These are phyloP conservation scores for Calvatia gigantea DNA, from an alignment of 768 basidiomycete species.

Conservation along the genomic window DNA sequence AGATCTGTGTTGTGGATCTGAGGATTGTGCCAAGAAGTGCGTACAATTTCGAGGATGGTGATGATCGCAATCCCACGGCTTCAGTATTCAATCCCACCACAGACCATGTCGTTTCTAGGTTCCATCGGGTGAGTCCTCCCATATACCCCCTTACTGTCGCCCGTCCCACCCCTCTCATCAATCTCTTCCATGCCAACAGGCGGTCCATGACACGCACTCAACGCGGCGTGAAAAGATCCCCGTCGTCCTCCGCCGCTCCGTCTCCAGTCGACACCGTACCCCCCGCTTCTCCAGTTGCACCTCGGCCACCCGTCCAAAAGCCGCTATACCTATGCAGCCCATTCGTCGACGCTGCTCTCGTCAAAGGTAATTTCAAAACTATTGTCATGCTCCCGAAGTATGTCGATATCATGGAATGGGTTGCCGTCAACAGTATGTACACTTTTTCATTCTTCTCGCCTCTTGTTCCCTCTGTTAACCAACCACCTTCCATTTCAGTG, in stretches of 20 bases:
- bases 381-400: slow-evolving; percentile 95
- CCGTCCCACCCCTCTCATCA: not conserved
- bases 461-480: not conserved
- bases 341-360: slow-evolving; percentile 94
- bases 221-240: slow-evolving; percentile 2
- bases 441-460: slow-evolving; percentile 14
- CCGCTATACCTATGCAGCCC: slow-evolving; percentile 91
- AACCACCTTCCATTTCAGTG: no score
- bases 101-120: slow-evolving; percentile 8
- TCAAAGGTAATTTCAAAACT: slow-evolving; percentile 97
- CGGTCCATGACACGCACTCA: slow-evolving; percentile 8
- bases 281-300: not conserved
- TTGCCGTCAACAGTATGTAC: slow-evolving; percentile 70
- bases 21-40: no score
- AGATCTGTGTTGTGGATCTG: not conserved
- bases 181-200: not conserved
- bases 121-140: slow-evolving; percentile 5
- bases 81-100: no score
- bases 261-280: slow-evolving; percentile 2
- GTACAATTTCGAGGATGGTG: no score
- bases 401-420: slow-evolving; percentile 99
- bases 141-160: no score
- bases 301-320: not conserved
- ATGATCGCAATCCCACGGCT: no score
- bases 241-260: not conserved